Evolutionary conservation across 2,329 filamentous ascomycete genomes (phyloP).

Genomic region (Colletotrichum spaethianum): DNA sequence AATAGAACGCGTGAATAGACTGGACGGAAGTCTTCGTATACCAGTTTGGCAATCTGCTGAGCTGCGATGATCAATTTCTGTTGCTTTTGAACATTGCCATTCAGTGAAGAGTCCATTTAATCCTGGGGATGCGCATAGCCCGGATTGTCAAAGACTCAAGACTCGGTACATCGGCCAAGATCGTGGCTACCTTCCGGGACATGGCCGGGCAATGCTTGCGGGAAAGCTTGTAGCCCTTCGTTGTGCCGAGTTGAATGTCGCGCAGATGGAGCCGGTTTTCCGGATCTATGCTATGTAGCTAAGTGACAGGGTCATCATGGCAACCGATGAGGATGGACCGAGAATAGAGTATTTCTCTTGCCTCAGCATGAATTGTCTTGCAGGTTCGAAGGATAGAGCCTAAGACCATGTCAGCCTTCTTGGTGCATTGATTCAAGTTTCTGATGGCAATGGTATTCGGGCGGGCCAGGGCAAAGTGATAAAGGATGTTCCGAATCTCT

Average conservation of each 20-base stretch:
- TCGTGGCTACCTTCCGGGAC: not conserved
- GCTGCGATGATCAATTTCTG: not conserved
- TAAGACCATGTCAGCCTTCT: accelerated
- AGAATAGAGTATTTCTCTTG: not conserved
- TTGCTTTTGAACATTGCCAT: not conserved
- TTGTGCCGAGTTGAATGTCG: not conserved
- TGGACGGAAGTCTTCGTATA: not conserved
- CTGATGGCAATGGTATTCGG: accelerated
- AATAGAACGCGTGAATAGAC: not conserved
- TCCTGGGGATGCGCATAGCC: not conserved
- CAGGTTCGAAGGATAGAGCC: not conserved
- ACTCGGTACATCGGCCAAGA: not conserved
- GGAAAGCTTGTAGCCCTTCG: not conserved
- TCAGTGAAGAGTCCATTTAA: not conserved
- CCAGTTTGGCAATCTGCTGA: not conserved
- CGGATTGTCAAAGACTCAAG: not conserved
- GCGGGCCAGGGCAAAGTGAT: not conserved
- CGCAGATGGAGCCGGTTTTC: not conserved
- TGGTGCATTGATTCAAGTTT: not conserved
- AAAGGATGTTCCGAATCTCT: slow-evolving; percentile 1
- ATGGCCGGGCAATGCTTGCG: not conserved
- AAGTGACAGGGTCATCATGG: not conserved
- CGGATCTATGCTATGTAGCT: not conserved
- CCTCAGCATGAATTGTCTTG: not conserved
- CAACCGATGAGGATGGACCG: not conserved